Base-by-base conservation (phyloP, 192 early-diverging fungal species). In the Backusella liffmaniae region DNA sequence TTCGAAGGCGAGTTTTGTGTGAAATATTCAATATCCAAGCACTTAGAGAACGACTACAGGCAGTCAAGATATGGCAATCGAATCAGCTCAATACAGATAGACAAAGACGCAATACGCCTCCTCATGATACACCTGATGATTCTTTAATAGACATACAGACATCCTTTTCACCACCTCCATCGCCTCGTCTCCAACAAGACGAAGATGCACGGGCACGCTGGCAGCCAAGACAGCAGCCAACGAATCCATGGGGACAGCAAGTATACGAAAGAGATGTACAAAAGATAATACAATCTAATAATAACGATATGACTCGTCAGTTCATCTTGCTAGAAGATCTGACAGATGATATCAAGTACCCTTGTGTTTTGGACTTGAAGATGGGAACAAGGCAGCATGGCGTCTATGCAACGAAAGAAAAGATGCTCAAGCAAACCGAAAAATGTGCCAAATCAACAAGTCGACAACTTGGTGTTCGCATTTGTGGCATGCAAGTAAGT, bases 341-440 rank as follows among this genome's bases (percentile, higher is more conserved):
- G 51, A 99, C 97, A 0, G 91, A 94, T 16, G 92, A 94, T 8
- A 85, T 98, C 82, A 86, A 90, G 78, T 90, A 89, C 29, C 97
- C 98, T 0, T 98, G 96, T 75, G 96, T 99, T 18, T 87, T 99
- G 49, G 97, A 99, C 79, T 88, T 99, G 73, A 99, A 99, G 73
- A 99, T 99, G 98, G 98, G 98, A 39, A 97, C 95, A 23, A 86
- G 98, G 6, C 98, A 99, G 82, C 93, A 97, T 74, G 96, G 98
- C 6, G 91, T 99, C 66, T 89, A 94, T 85, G 96, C 94, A 2
- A 85, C 91, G 0, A 83, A 88, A 18, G 89, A 91, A 53, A 99
- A 99, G 79, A 86, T 92, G 46, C 79, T 88, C 32, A 95, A 92
- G 46, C 97, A 99, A 82, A 96, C 92, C 46, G 82, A 88, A 51